These are phyloP conservation scores for Chiua virens DNA, from an alignment of 768 basidiomycete genomes.

Conservation along the genomic window DNA sequence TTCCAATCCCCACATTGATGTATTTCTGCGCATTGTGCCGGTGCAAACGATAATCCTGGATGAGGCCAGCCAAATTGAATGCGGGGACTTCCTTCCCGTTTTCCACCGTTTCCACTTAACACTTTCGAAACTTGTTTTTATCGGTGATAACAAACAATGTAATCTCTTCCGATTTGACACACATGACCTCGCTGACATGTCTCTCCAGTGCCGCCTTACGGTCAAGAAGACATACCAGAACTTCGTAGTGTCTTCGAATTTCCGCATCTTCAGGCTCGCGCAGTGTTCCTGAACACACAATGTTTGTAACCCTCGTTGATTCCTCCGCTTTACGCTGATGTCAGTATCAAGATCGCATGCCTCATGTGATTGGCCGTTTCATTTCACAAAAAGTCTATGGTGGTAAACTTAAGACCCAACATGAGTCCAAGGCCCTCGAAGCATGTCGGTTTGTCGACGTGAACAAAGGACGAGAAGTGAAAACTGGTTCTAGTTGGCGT, in stretches of 20 bases:
- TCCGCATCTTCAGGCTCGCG: slow-evolving; percentile 48
- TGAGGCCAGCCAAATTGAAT: slow-evolving; percentile 49
- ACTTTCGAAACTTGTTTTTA: slow-evolving; percentile 37
- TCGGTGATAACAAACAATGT: slow-evolving; percentile 43
- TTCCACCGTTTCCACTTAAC: slow-evolving; percentile 26
- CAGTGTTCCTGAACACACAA: slow-evolving; percentile 65
- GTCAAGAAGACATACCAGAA: slow-evolving; percentile 64
- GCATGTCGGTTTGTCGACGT: slow-evolving; percentile 42
- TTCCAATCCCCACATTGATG: slow-evolving; percentile 24
- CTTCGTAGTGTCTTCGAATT: slow-evolving; percentile 78
- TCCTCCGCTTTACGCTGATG: background rate
- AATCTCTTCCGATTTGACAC: background rate
- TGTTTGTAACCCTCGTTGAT: slow-evolving; percentile 44
- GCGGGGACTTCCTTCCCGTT: slow-evolving; percentile 40
- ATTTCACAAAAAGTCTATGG: slow-evolving; percentile 69
- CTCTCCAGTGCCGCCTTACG: slow-evolving; percentile 69
- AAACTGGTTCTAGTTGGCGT: slow-evolving; percentile 34
- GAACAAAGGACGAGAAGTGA: slow-evolving; percentile 30
- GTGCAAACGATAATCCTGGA: slow-evolving; percentile 43
- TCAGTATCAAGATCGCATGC: slow-evolving; percentile 69
- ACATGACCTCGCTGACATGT: background rate
- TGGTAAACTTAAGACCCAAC: slow-evolving; percentile 54
- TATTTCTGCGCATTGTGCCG: slow-evolving; percentile 30
- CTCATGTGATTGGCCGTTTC: slow-evolving; percentile 66
- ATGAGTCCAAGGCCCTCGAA: slow-evolving; percentile 39